Evolutionary conservation across 1,284 basidiomycete species (phyloP).

Genomic region (Cutaneotrichosporon dermatis): DNA sequence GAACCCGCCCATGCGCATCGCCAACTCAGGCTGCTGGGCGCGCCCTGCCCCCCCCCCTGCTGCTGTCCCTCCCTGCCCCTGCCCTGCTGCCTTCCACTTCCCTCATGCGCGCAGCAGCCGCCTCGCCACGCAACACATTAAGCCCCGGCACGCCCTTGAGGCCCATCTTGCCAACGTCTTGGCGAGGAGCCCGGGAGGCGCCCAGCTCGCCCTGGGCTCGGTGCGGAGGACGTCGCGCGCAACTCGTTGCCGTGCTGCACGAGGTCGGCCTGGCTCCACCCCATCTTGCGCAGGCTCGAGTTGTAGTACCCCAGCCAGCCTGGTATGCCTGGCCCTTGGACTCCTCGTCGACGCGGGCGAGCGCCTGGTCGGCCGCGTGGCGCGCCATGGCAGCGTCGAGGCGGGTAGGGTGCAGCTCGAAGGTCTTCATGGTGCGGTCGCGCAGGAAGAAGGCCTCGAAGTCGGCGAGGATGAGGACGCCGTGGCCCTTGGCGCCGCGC

Average conservation of each 20-base stretch:
- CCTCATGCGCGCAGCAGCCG: background rate
- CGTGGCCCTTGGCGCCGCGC: conserved; percentile 55
- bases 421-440: conserved; percentile 49
- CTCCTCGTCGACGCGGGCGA: conserved; percentile 38
- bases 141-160: conserved; percentile 53
- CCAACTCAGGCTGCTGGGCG: background rate
- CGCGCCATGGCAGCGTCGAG: conserved; percentile 16
- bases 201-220: conserved; percentile 37
- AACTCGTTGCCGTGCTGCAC: conserved; percentile 53
- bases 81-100: background rate
- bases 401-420: conserved; percentile 49
- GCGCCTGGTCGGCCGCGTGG: conserved; percentile 35
- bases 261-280: conserved; percentile 52
- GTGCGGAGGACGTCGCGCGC: conserved; percentile 53
- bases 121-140: conserved; percentile 27
- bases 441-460: conserved; percentile 58
- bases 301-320: conserved; percentile 63
- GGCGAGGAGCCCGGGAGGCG: conserved; percentile 52
- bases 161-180: conserved; percentile 61
- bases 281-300: conserved; percentile 48
- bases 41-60: background rate
- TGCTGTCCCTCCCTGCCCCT: background rate
- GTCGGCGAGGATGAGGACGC: conserved; percentile 58
- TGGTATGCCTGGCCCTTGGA: conserved; percentile 57
- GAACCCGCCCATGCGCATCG: background rate